A percentile compares a stretch with the other conserved stretches of the same genome.
These are phyloP conservation scores for Teunomyces aglyptinius DNA, from an alignment of 805 yeast species.

Conservation along the genomic window DNA sequence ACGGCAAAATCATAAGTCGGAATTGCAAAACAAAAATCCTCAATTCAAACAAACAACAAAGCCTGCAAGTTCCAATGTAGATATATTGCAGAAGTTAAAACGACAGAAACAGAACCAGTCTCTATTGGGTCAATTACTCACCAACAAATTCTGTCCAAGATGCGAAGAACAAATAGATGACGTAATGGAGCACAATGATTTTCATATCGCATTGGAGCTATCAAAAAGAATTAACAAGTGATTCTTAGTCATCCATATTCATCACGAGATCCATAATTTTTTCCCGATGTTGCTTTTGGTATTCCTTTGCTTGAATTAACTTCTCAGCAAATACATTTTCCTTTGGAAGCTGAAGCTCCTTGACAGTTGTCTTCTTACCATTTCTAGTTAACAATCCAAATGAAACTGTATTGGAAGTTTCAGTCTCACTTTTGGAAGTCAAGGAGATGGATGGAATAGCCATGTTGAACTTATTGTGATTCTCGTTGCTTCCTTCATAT, in stretches of 20 bases:
- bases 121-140: slow-evolving; percentile 17
- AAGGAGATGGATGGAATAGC: slow-evolving; percentile 18
- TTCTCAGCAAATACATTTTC: slow-evolving; percentile 54
- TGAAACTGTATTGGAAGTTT: slow-evolving; percentile 22
- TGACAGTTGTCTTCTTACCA: slow-evolving; percentile 46
- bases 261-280: slow-evolving; percentile 56
- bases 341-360: slow-evolving; percentile 50
- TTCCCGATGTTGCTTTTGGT: slow-evolving; percentile 52
- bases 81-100: slow-evolving; percentile 9
- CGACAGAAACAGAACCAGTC: slow-evolving; percentile 5
- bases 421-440: background rate
- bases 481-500: slow-evolving; percentile 32
- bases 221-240: slow-evolving; percentile 39
- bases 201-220: slow-evolving; percentile 50
- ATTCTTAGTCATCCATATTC: slow-evolving; percentile 26
- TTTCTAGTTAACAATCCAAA: slow-evolving; percentile 57
- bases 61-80: background rate
- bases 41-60: background rate
- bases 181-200: slow-evolving; percentile 52
- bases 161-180: slow-evolving; percentile 29
- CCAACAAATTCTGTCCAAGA: slow-evolving; percentile 21
- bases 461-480: slow-evolving; percentile 19
- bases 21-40: background rate
- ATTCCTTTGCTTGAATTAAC: slow-evolving; percentile 49
- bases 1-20: background rate